Evolutionary conservation across 345 rosid species (phyloP).

Genomic region (Streptanthus diversifolius): DNA sequence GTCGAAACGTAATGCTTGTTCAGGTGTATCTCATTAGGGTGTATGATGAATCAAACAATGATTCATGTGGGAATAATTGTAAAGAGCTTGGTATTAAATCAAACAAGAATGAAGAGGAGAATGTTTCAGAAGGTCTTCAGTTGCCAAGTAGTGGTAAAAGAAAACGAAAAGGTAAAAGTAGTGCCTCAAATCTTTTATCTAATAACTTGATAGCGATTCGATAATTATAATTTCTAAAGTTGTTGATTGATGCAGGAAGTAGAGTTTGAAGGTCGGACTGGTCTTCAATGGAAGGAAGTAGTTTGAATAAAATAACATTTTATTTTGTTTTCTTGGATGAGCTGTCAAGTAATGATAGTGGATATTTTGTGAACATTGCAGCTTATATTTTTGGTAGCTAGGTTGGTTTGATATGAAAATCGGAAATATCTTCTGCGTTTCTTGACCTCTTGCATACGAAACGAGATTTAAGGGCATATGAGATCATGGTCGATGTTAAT

Average conservation of each 20-base stretch:
- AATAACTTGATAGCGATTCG: not conserved
- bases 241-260: constrained; percentile 18
- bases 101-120: constrained; percentile 8
- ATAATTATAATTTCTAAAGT: not conserved
- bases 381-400: constrained; percentile 1
- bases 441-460: no score
- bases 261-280: constrained; percentile 12
- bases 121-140: not conserved
- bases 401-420: not conserved
- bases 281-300: not conserved
- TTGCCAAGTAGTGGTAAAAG: constrained; percentile 23
- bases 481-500: no score
- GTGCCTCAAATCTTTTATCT: not conserved
- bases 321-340: not conserved
- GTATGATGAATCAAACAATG: constrained; percentile 19
- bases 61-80: not conserved
- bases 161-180: constrained; percentile 22
- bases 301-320: not conserved
- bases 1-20: constrained; percentile 7
- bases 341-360: no score
- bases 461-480: no score
- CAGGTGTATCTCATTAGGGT: constrained; percentile 37
- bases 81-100: not conserved
- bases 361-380: no score
- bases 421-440: not conserved